Percentiles rank a stretch among this genome's conserved stretches.
phyloP scores from a whole-genome alignment of 2,329 filamentous ascomycete species.

The Lomentospora prolificans region DNA sequence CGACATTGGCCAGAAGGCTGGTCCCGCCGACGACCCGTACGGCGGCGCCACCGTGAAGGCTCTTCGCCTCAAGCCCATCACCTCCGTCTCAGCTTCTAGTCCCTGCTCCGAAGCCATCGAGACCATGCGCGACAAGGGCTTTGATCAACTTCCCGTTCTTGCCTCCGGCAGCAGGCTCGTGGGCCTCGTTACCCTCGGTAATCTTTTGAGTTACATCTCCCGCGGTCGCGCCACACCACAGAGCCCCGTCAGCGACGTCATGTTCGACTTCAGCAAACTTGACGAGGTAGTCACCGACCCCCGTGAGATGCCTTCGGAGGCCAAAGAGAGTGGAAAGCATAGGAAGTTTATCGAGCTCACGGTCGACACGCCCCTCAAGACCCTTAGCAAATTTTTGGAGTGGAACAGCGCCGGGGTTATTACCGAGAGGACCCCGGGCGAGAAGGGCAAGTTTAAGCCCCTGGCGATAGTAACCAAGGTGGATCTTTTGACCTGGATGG shows the following conservation, averaged over 20 bases:
- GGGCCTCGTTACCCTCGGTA: slow-evolving; percentile 88
- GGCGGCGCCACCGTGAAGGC: slow-evolving; percentile 68
- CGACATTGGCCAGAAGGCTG: slow-evolving; percentile 31
- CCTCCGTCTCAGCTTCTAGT: slow-evolving; percentile 63
- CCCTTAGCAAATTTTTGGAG: slow-evolving; percentile 87
- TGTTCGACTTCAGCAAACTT: slow-evolving; percentile 90
- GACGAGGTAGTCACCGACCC: slow-evolving; percentile 88
- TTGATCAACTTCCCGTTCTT: slow-evolving; percentile 92
- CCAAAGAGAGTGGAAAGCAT: slow-evolving; percentile 37
- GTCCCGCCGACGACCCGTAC: slow-evolving; percentile 55
- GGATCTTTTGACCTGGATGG: slow-evolving; percentile 85
- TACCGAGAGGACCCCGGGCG: slow-evolving; percentile 57
- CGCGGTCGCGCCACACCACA: slow-evolving; percentile 66
- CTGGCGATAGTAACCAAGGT: slow-evolving; percentile 94
- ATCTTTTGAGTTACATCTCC: slow-evolving; percentile 84
- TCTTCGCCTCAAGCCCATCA: slow-evolving; percentile 86
- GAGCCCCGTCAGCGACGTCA: slow-evolving; percentile 73
- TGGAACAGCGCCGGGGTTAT: slow-evolving; percentile 97
- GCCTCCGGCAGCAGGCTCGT: slow-evolving; percentile 62
- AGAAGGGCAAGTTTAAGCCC: slow-evolving; percentile 54
- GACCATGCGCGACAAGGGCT: slow-evolving; percentile 96
- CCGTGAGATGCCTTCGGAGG: slow-evolving; percentile 44
- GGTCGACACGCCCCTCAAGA: slow-evolving; percentile 71
- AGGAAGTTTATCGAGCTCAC: slow-evolving; percentile 91
- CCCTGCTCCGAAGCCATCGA: slow-evolving; percentile 83